phyloP scores from a whole-genome alignment of 768 basidiomycete genomes.

The Tremella yokohamensis region DNA sequence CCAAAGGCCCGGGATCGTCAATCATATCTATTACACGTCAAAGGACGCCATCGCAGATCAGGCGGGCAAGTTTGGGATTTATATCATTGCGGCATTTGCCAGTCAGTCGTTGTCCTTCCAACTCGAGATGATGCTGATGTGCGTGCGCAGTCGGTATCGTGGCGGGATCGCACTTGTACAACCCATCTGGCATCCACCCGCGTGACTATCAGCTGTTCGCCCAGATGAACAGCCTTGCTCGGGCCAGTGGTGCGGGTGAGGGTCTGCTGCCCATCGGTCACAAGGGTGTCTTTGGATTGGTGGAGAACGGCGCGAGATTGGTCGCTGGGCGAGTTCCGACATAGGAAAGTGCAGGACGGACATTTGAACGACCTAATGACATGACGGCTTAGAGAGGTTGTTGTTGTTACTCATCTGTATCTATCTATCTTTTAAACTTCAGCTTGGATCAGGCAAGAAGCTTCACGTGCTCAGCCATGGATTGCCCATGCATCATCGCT shows the following conservation, averaged over 20 bases:
- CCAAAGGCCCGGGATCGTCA: slow-evolving; percentile 24
- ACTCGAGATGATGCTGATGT: slow-evolving; percentile 15
- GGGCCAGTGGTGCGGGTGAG: slow-evolving; percentile 33
- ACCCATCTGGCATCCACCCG: slow-evolving; percentile 24
- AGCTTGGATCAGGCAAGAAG: too few species aligned
- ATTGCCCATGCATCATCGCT: too few species aligned
- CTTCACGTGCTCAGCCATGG: too few species aligned
- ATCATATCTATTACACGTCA: slow-evolving; percentile 30
- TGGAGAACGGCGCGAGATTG: slow-evolving; percentile 33
- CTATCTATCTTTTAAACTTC: too few species aligned
- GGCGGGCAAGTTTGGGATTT: slow-evolving; percentile 22
- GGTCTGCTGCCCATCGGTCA: slow-evolving; percentile 32
- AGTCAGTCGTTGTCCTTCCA: slow-evolving; percentile 21
- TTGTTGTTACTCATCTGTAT: too few species aligned
- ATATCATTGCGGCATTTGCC: slow-evolving; percentile 29
- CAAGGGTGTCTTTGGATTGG: slow-evolving; percentile 19
- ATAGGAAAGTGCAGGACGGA: too few species aligned
- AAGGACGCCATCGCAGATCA: slow-evolving; percentile 19
- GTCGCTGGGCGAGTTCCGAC: slow-evolving; percentile 27
- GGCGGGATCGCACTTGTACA: slow-evolving; percentile 21
- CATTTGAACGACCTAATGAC: too few species aligned
- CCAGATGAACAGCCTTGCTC: slow-evolving; percentile 42
- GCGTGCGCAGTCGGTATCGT: slow-evolving; percentile 29
- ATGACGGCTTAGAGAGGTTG: too few species aligned
- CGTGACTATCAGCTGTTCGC: slow-evolving; percentile 37